These are phyloP conservation scores for Pythium insidiosum DNA, from an alignment of 352 stramenopile species.

Conservation along the genomic window DNA sequence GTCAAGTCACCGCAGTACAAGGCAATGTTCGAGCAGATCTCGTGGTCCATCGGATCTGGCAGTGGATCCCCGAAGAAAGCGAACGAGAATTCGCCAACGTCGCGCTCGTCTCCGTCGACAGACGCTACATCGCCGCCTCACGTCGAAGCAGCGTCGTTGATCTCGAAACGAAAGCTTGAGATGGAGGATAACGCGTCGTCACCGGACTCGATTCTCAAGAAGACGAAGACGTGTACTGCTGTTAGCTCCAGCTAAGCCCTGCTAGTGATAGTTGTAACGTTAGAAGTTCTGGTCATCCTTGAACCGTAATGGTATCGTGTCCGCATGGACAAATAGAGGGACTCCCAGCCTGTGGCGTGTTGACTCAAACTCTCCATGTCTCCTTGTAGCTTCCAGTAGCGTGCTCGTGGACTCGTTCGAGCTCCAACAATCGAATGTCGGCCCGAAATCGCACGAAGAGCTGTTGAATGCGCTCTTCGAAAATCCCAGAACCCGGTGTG, in stretches of 20 bases:
- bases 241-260: slow-evolving; percentile 25
- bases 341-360: no score
- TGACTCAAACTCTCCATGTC: no score
- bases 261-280: slow-evolving; percentile 2
- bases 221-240: slow-evolving; percentile 58
- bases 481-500: no score
- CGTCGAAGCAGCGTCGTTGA: slow-evolving; percentile 16
- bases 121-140: slow-evolving; percentile 3
- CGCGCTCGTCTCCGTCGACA: slow-evolving; percentile 12
- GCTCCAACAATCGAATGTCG: no score
- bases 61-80: neutral
- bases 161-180: slow-evolving; percentile 54
- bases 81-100: slow-evolving; percentile 3
- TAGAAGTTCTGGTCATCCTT: slow-evolving; percentile 3
- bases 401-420: no score
- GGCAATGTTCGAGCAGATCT: slow-evolving; percentile 75
- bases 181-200: slow-evolving; percentile 34
- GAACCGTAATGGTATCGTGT: no score
- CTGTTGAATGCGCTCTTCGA: no score
- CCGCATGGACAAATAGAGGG: no score
- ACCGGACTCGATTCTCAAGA: slow-evolving; percentile 64
- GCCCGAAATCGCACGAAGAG: no score
- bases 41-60: slow-evolving; percentile 30
- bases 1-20: slow-evolving; percentile 58
- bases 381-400: no score